phyloP scores from a whole-genome alignment of 345 rosid genomes.

The Geranium brycei region DNA sequence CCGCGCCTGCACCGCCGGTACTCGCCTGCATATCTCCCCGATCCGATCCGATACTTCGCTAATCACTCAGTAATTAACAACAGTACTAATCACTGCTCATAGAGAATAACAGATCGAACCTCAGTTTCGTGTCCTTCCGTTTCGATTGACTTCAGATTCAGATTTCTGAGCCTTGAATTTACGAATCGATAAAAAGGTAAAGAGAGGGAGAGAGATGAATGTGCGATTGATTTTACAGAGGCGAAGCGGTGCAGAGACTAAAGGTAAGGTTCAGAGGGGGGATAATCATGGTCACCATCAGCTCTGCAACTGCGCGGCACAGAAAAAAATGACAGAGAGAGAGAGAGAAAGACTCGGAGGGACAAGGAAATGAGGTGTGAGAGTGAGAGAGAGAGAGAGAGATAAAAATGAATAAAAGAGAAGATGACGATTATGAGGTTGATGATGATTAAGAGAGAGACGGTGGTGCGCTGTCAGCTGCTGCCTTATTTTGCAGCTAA shows the following conservation, averaged over 20 bases:
- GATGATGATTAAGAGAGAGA: conserved; percentile 46
- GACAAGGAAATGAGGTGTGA: conserved; percentile 9
- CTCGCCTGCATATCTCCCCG: not conserved
- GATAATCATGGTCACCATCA: conserved; percentile 7
- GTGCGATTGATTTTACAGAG: not conserved
- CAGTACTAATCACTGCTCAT: too few relatives aligned
- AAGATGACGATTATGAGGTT: conserved; percentile 61
- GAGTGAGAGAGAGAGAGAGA: not conserved
- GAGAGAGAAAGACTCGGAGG: conserved; percentile 4
- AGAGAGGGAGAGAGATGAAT: conserved; percentile 6
- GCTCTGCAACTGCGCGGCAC: not conserved
- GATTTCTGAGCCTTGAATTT: conserved; percentile 6
- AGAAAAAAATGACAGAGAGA: conserved; percentile 3
- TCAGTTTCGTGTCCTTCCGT: too few relatives aligned
- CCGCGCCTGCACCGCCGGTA: not conserved
- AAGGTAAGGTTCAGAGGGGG: not conserved
- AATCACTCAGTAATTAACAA: too few relatives aligned
- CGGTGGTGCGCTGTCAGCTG: conserved; percentile 36
- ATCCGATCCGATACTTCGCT: too few relatives aligned
- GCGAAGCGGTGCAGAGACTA: not conserved
- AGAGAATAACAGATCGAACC: too few relatives aligned
- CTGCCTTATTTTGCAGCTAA: conserved; percentile 72
- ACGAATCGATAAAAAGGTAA: not conserved
- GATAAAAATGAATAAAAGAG: conserved; percentile 13
- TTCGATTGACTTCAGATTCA: conserved; percentile 9